Evolutionary conservation across 2,329 filamentous ascomycete genomes (phyloP).

Genomic region (Monilinia polystroma): DNA sequence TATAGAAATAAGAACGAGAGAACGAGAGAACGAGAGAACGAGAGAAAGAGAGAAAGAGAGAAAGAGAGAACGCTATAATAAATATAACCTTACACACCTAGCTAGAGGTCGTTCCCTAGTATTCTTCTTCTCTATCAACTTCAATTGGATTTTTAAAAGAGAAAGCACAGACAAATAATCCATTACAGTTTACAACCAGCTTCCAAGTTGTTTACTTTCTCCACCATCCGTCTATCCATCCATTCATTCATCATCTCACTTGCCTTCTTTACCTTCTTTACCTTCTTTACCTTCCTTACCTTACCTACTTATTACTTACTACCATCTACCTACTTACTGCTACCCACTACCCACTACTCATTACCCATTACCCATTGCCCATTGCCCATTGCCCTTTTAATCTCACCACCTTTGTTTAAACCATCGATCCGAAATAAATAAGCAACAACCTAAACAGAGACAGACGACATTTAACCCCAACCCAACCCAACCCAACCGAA

Average conservation of each 20-base stretch:
- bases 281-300: too few species aligned
- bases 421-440: neutral
- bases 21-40: too few species aligned
- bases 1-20: too few species aligned
- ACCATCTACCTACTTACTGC: too few species aligned
- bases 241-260: too few species aligned
- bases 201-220: conserved; percentile 2
- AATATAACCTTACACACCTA: neutral
- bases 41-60: too few species aligned
- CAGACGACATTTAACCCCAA: conserved; percentile 3
- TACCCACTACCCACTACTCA: too few species aligned
- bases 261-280: too few species aligned
- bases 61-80: neutral
- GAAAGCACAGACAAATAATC: neutral
- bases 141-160: neutral
- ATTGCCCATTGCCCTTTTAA: neutral
- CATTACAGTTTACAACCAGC: neutral
- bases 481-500: too few species aligned
- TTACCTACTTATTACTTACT: too few species aligned
- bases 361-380: neutral
- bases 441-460: conserved; percentile 15
- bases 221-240: neutral
- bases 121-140: neutral
- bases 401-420: conserved; percentile 5
- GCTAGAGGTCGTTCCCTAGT: too few species aligned